A percentile compares a stretch with the other conserved stretches of the same genome.
Conservation (phyloP, 1,284 basidiomycete species). For the Puccinia polysora region DNA sequence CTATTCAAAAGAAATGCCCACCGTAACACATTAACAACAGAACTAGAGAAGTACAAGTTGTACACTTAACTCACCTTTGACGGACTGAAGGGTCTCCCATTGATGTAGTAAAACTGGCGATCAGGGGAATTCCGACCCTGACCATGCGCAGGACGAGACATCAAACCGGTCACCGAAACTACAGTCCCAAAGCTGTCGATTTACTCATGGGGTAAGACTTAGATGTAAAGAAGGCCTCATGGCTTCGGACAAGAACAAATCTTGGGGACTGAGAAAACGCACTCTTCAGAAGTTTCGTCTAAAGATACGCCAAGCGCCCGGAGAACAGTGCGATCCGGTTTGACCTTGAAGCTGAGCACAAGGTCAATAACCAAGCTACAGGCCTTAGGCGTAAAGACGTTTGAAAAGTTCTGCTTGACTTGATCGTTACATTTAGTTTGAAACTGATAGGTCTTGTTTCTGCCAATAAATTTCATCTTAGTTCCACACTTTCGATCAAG, state of each 20-base stretch:
- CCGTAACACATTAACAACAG: slow-evolving; percentile 1
- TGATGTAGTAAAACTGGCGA: slow-evolving; percentile 89
- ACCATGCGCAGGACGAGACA: slow-evolving; percentile 70
- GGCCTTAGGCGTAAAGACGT: slow-evolving; percentile 79
- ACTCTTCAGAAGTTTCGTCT: slow-evolving; percentile 44
- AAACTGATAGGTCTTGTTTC: slow-evolving; percentile 68
- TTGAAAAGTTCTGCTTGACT: slow-evolving; percentile 64
- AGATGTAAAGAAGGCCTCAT: neutral
- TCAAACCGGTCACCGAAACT: slow-evolving; percentile 66
- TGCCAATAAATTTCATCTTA: slow-evolving; percentile 31
- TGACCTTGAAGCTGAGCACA: slow-evolving; percentile 66
- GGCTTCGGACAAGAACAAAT: neutral
- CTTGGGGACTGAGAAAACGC: neutral
- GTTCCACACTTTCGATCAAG: neutral
- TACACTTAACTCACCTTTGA: slow-evolving; percentile 60
- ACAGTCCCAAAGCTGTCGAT: slow-evolving; percentile 43
- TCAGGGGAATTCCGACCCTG: slow-evolving; percentile 73
- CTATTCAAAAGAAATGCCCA: slow-evolving; percentile 54
- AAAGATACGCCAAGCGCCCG: slow-evolving; percentile 23
- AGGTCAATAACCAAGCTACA: slow-evolving; percentile 71
- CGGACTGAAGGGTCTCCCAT: slow-evolving; percentile 80
- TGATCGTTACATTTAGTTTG: slow-evolving; percentile 66
- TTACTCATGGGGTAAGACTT: neutral
- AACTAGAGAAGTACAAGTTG: slow-evolving; percentile 45
- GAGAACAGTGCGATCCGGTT: slow-evolving; percentile 58